Base-by-base conservation (phyloP, 106 monocot species). In the Agapanthus africanus region DNA sequence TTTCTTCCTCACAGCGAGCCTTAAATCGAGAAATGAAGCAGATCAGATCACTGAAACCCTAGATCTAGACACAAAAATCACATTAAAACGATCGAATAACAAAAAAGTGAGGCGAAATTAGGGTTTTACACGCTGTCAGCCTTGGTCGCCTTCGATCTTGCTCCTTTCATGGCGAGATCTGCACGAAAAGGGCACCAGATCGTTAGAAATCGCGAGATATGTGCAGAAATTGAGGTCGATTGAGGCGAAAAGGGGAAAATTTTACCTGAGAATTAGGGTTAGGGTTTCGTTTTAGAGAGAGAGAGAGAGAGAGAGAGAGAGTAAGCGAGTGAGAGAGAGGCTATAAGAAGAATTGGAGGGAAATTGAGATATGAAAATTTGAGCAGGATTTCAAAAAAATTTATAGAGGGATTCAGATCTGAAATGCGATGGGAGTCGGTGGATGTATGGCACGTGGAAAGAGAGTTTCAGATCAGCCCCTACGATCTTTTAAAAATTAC, bases 91-190 rank as follows among this genome's bases (percentile, higher is more conserved):
- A 51, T 51, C 50, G 50, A 18, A 51, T 18, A 10, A 19, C 50
- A 19, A 51, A 51, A n/a, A 41, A 41, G 40, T 41, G 6, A 51
- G 14, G 4, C 19, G 7, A n/a, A 13, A n/a, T 57, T 30, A 18
- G 27, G 7, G 26, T 3, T 26, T 56, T 34, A 33, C 60, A 4
- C 18, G 60, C 33, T 16, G 33, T 34, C 33, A 7, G 60, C 33
- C 33, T 32, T 60, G 60, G 60, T 16, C 15, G 60, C 60, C 60
- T 32, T 60, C 33, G 11, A 33, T 34, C 16, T 60, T 15, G 4
- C 15, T 33, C 10, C 33, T 60, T 31, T 60, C 60, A 60, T 60
- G 5, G 33, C 60, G 60, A 60, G 60, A 60, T 60, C 60, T 60
- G 60, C 10, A 60, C 7, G 14, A 14, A 31, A 26, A 54, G 1